Percentiles rank a stretch among this genome's conserved stretches.
These are phyloP conservation scores for Leptodermis oblonga DNA, from an alignment of 257 asterid genomes.

Conservation along the genomic window DNA sequence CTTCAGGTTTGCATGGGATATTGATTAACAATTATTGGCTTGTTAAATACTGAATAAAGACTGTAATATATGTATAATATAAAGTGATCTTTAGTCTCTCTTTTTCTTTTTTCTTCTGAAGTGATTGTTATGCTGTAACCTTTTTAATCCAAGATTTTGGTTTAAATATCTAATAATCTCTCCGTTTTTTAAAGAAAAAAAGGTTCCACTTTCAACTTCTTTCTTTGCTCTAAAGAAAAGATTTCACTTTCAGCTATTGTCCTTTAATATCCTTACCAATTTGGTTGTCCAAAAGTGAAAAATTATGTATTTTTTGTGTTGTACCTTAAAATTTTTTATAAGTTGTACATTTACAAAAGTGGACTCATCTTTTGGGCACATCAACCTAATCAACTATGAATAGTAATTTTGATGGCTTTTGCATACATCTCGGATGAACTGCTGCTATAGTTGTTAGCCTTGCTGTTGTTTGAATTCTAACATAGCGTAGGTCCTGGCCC, in stretches of 20 bases:
- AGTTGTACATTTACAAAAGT: background rate
- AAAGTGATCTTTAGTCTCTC: constrained; percentile 2
- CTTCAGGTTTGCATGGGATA: constrained; percentile 64
- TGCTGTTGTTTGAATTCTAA: background rate
- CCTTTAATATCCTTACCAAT: background rate
- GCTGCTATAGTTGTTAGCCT: background rate
- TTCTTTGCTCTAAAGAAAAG: background rate
- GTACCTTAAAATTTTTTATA: background rate
- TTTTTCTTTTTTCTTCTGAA: background rate
- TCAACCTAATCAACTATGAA: background rate
- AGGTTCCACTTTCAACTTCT: background rate
- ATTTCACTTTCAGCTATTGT: background rate
- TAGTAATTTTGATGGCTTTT: background rate
- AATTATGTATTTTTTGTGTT: background rate
- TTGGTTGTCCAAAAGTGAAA: background rate
- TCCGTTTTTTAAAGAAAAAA: too few species aligned
- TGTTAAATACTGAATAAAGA: background rate
- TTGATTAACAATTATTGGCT: background rate
- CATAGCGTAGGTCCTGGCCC: background rate
- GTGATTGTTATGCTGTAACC: background rate
- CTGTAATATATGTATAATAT: background rate
- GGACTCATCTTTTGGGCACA: background rate
- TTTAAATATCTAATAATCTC: background rate
- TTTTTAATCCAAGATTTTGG: background rate
- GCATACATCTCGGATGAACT: background rate